These are phyloP conservation scores for Thinopyrum elongatum DNA, from an alignment of 176 grass and related monocot genomes.

Conservation along the genomic window DNA sequence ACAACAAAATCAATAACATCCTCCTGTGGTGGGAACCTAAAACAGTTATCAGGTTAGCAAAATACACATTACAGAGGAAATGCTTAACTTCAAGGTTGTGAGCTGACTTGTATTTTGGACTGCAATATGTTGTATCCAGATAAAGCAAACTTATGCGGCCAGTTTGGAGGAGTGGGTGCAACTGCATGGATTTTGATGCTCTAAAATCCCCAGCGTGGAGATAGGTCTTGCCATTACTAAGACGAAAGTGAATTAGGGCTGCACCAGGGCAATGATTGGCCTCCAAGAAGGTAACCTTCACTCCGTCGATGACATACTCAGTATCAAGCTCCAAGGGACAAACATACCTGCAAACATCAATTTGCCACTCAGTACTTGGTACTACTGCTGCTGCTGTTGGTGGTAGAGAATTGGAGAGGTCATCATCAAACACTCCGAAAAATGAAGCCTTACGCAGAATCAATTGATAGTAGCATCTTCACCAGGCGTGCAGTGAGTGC, in stretches of 20 bases:
- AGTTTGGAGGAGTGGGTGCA: conserved; percentile 52
- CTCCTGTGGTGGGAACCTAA: conserved; percentile 64
- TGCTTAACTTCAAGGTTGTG: neutral
- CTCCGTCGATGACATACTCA: conserved; percentile 59
- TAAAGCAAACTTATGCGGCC: conserved; percentile 64
- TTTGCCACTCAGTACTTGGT: neutral
- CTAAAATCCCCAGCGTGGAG: conserved; percentile 82
- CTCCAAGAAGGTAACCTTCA: conserved; percentile 60
- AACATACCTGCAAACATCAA: conserved; percentile 48
- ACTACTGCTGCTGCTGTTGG: neutral
- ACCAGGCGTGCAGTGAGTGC: conserved; percentile 63
- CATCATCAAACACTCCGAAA: neutral
- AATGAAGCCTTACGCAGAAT: conserved; percentile 39
- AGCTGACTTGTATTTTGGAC: conserved; percentile 71
- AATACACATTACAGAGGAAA: neutral
- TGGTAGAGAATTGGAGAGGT: neutral
- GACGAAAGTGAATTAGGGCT: conserved; percentile 55
- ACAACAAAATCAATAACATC: conserved; percentile 78
- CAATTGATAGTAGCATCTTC: conserved; percentile 59
- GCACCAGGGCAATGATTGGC: conserved; percentile 84
- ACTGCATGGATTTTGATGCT: conserved; percentile 63
- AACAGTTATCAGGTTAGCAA: conserved; percentile 5
- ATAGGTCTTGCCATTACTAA: conserved; percentile 55
- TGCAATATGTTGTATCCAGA: conserved; percentile 78
- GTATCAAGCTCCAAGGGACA: conserved; percentile 60